Evolutionary conservation across 495 filamentous ascomycete genomes (phyloP).

Genomic region (Thermochaetoides thermophila): DNA sequence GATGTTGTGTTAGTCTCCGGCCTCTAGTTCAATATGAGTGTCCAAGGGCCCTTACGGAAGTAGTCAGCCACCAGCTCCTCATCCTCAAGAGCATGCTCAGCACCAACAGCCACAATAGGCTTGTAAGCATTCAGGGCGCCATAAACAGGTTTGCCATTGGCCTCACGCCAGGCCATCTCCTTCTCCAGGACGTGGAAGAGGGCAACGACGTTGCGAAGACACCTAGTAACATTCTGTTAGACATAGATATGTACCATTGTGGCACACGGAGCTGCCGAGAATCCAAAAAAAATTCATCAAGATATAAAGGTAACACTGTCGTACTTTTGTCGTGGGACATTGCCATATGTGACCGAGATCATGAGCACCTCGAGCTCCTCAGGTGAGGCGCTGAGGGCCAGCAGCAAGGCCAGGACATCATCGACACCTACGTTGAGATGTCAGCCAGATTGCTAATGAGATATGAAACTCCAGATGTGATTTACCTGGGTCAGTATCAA

Average conservation of each 20-base stretch:
- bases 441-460: no score
- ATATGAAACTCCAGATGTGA: no score
- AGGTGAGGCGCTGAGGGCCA: conserved; percentile 67
- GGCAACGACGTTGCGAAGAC: conserved; percentile 76
- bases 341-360: conserved; percentile 85
- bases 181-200: conserved; percentile 87
- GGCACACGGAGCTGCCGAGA: neutral
- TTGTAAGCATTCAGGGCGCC: conserved; percentile 49
- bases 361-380: conserved; percentile 82
- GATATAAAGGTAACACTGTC: no score
- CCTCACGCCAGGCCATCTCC: conserved; percentile 70
- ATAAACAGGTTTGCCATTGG: conserved; percentile 53
- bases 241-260: neutral
- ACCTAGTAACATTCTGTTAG: conserved; percentile 34
- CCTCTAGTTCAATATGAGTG: neutral
- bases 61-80: conserved; percentile 75
- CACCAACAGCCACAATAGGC: conserved; percentile 75
- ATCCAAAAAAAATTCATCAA: conserved; percentile 2
- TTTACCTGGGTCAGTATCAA: conserved; percentile 78
- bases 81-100: conserved; percentile 70
- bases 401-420: conserved; percentile 70
- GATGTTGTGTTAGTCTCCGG: neutral
- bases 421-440: conserved; percentile 52
- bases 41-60: conserved; percentile 48
- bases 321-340: conserved; percentile 67